A percentile compares a stretch with the other conserved stretches of the same genome.
Evolutionary conservation across 2,329 filamentous ascomycete genomes (phyloP).

Genomic region (Botrytis medusae): DNA sequence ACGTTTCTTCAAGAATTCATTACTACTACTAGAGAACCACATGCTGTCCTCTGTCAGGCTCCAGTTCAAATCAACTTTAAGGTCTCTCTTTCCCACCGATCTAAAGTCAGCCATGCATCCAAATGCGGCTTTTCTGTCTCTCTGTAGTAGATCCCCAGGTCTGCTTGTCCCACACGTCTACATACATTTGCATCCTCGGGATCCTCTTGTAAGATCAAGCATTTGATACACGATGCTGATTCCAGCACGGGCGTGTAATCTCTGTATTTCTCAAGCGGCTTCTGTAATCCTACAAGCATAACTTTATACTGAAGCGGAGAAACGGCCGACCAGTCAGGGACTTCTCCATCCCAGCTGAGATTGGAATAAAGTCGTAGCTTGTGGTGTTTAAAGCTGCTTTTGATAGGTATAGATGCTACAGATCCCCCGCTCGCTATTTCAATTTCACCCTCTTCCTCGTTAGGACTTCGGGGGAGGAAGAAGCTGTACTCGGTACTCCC

Average conservation of each 20-base stretch:
- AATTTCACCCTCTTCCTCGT: neutral
- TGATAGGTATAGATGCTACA: neutral
- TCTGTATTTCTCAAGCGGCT: rapidly evolving
- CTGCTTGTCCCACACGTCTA: neutral
- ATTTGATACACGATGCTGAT: rapidly evolving
- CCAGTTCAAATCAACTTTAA: neutral
- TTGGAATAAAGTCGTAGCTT: neutral
- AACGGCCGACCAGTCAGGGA: neutral
- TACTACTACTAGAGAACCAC: neutral
- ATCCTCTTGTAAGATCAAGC: neutral
- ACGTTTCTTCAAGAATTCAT: neutral
- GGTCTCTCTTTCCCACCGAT: neutral
- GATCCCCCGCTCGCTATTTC: neutral
- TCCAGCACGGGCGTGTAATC: rapidly evolving
- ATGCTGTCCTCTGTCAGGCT: neutral
- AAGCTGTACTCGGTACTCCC: rapidly evolving
- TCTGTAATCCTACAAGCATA: neutral
- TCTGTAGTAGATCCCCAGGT: rapidly evolving
- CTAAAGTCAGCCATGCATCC: neutral
- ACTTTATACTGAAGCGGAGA: neutral
- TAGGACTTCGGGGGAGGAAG: rapidly evolving
- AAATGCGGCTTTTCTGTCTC: neutral
- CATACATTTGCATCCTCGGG: neutral
- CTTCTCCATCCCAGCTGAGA: rapidly evolving
- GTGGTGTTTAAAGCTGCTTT: rapidly evolving